Evolutionary conservation across 108 stramenopile species (phyloP), one percentile per base, ranked within the genome.

Genomic region (Thalassiosira profunda): DNA sequence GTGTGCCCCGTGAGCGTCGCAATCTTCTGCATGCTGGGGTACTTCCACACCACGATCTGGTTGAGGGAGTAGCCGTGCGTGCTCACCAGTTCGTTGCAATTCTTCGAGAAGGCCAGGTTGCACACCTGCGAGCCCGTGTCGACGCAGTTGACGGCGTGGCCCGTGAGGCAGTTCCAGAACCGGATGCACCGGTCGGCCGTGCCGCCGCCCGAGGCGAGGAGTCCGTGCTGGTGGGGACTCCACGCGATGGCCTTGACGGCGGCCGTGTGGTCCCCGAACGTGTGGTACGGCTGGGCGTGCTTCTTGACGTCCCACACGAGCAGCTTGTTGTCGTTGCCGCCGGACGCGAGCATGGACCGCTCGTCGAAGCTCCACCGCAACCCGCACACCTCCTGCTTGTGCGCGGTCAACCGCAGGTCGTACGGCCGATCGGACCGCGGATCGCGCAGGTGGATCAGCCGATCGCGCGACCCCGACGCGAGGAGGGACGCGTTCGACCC

Each of bases 181-280:
- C 97, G 88, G 65, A 99, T 98, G 86, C 95, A 94, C 14, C 97
- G 83, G 79, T 99, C 98, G 5, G 98, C 98, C 8, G 99, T 98
- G 1, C 99, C 99, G 11, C 98, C 99, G 1, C 99, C 99, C 51
- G 95, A 94, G 14, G 98, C 98, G 55, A 99, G 72, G 18, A 98
- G 81, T 21, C 98, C 98, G 58, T 93, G 90, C 73, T 99, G 97
- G 74, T 99, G 98, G 21, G 99, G 99, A 47, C 85, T 89, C 98
- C 98, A 99, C 7, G 98, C 94, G 74, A 99, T 96, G 15, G 99
- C 99, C 85, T 99, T 99, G 67, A 99, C 98, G 6, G 99, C 99
- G 2, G 98, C 99, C 2, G 91, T 93, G 85, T 99, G 99, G 21
- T 95, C 98, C 14, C 81, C 75, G 54, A 95, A 97, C 10, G 76